These are phyloP conservation scores for Coemansia sp. DNA, from an alignment of 192 early-diverging fungal species.

Conservation along the genomic window DNA sequence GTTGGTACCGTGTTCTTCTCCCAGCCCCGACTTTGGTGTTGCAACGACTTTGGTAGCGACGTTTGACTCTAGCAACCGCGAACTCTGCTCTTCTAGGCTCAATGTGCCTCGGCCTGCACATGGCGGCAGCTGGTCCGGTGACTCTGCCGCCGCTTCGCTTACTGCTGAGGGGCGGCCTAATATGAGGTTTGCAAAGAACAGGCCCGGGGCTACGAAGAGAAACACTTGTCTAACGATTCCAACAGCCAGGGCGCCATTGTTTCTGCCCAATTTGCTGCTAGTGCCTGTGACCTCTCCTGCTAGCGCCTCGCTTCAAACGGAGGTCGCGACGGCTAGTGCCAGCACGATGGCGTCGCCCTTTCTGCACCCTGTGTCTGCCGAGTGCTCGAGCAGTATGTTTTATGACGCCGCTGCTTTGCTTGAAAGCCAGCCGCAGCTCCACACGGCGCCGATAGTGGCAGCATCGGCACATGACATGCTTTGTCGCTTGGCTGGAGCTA, in stretches of 20 bases:
- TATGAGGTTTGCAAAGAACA: slow-evolving; percentile 5
- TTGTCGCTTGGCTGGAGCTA: slow-evolving; percentile 32
- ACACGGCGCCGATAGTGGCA: slow-evolving; percentile 18
- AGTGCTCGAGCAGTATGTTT: slow-evolving; percentile 7
- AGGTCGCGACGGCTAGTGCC: slow-evolving; percentile 22
- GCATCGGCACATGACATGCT: slow-evolving; percentile 42
- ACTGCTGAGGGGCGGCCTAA: not conserved
- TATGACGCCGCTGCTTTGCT: slow-evolving; percentile 10
- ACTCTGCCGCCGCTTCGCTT: not conserved
- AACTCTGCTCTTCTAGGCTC: not conserved
- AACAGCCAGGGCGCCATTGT: slow-evolving; percentile 6
- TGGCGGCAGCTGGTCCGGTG: not conserved
- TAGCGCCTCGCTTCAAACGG: slow-evolving; percentile 25
- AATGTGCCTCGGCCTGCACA: not conserved
- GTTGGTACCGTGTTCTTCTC: not conserved
- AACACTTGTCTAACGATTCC: slow-evolving; percentile 18
- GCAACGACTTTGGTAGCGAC: not conserved
- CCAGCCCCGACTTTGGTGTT: not conserved
- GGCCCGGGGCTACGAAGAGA: not conserved
- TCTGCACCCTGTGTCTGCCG: slow-evolving; percentile 10
- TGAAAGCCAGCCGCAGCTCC: slow-evolving; percentile 4
- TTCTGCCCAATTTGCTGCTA: slow-evolving; percentile 12
- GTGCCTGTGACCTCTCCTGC: slow-evolving; percentile 34
- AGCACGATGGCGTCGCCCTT: slow-evolving; percentile 28
- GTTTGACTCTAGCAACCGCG: not conserved